phyloP scores from a whole-genome alignment of 139 green algal genomes.

The Coccomyxa sp. region DNA sequence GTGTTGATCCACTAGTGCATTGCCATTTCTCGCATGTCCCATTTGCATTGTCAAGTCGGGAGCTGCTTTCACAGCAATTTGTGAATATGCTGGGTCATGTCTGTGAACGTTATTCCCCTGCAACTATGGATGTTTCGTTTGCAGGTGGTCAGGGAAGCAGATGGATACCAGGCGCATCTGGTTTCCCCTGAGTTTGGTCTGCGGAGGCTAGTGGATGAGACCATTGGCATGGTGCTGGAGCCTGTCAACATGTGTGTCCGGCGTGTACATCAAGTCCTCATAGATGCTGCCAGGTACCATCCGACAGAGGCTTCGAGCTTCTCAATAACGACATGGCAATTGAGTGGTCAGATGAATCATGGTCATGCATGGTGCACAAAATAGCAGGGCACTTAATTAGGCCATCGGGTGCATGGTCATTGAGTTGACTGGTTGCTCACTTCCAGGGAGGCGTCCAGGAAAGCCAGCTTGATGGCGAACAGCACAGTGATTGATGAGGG shows the following conservation, averaged over 20 bases:
- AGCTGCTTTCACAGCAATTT: no score
- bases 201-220: conserved; percentile 55
- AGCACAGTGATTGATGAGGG: conserved; percentile 42
- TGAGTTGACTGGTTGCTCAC: background rate
- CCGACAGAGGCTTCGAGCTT: background rate
- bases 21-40: no score
- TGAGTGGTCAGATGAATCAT: no score
- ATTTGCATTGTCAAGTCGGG: no score
- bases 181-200: conserved; percentile 85
- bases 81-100: no score
- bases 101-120: no score
- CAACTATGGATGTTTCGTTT: background rate
- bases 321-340: no score
- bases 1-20: no score
- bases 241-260: conserved; percentile 62
- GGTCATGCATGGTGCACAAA: no score
- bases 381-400: no score
- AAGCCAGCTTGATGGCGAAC: conserved; percentile 55
- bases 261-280: conserved; percentile 56
- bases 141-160: conserved; percentile 72
- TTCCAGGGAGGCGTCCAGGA: conserved; percentile 49
- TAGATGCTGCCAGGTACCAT: conserved; percentile 48
- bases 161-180: conserved; percentile 84
- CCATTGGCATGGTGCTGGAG: conserved; percentile 54
- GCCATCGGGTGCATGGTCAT: no score